These are phyloP conservation scores for Talaromyces piceae DNA, from an alignment of 2,329 filamentous ascomycete genomes.

Conservation along the genomic window DNA sequence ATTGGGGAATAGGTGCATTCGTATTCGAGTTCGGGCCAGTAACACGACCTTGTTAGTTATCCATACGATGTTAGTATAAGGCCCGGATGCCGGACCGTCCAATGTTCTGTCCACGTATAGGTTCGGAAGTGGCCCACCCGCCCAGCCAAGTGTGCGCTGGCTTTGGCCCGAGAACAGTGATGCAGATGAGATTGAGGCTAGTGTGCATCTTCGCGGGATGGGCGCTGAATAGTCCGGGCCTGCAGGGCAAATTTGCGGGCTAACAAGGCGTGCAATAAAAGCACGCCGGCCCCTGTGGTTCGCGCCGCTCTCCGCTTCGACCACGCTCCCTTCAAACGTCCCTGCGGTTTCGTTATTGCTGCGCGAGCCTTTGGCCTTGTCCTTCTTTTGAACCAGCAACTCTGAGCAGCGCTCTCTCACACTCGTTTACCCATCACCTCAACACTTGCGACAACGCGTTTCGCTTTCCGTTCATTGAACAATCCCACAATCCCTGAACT, in stretches of 20 bases:
- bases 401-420: constrained; percentile 10
- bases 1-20: neutral
- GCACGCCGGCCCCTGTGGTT: constrained; percentile 2
- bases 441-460: neutral
- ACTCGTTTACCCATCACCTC: neutral
- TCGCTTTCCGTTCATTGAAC: neutral
- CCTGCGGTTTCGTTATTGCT: constrained; percentile 1
- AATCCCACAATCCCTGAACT: neutral
- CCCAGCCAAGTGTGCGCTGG: neutral
- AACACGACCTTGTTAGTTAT: neutral
- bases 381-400: constrained; percentile 6
- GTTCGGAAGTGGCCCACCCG: neutral
- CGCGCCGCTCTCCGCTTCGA: neutral
- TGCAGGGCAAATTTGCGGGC: neutral
- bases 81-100: neutral
- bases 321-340: neutral
- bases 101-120: neutral
- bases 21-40: neutral
- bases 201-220: neutral
- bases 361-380: constrained; percentile 5
- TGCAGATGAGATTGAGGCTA: neutral
- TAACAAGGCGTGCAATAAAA: constrained; percentile 5
- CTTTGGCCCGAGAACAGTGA: neutral
- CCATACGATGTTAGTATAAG: neutral
- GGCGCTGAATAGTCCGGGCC: neutral